These are phyloP conservation scores for Mortierella alpina DNA, from an alignment of 192 early-diverging fungal genomes.

Conservation along the genomic window DNA sequence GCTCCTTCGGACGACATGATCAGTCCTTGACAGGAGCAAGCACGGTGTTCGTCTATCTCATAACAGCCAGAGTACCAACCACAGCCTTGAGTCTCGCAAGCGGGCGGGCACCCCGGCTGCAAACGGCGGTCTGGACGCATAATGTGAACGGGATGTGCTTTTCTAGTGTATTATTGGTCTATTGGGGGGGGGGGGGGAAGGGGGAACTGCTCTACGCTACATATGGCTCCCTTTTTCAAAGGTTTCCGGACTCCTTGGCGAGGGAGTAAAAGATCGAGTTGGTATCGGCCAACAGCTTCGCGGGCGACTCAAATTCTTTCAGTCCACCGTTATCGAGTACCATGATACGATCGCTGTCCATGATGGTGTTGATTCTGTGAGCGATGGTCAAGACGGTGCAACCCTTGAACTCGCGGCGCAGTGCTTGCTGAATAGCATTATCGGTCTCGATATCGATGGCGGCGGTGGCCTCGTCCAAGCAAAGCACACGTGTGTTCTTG, in stretches of 20 bases:
- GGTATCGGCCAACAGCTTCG: constrained; percentile 61
- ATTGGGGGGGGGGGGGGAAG: no score
- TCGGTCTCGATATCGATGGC: constrained; percentile 63
- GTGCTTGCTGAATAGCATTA: constrained; percentile 55
- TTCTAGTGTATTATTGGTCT: background rate
- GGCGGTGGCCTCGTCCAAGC: constrained; percentile 58
- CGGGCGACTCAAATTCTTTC: constrained; percentile 76
- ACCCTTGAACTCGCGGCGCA: constrained; percentile 51
- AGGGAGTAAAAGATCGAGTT: constrained; percentile 60
- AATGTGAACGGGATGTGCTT: no score
- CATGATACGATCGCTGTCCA: constrained; percentile 81
- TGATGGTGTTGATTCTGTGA: constrained; percentile 71
- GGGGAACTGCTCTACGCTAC: background rate
- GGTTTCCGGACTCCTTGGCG: constrained; percentile 28
- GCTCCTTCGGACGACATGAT: no score
- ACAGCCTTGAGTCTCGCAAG: no score
- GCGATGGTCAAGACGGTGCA: constrained; percentile 72
- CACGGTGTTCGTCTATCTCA: no score
- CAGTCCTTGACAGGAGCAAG: no score
- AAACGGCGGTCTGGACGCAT: no score
- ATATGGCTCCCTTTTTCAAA: background rate
- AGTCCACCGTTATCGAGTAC: constrained; percentile 82
- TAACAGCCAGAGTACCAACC: no score
- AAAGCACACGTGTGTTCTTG: constrained; percentile 32
- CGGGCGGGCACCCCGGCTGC: no score